These are phyloP conservation scores for Epicoccum nigrum DNA, from an alignment of 2,329 filamentous ascomycete species.

Conservation along the genomic window DNA sequence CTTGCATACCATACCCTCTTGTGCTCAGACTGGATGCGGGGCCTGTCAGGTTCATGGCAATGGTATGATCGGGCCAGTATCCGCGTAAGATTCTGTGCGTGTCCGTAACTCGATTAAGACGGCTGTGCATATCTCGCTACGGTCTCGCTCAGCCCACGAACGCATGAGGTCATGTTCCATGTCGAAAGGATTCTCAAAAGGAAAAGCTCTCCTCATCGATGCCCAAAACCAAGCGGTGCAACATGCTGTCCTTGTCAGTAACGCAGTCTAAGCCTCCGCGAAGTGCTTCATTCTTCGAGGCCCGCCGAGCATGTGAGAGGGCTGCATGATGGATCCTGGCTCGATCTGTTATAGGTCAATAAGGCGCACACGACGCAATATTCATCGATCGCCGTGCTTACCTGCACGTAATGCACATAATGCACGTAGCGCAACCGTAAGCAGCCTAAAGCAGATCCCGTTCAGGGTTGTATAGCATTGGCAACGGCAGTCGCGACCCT, in stretches of 20 bases:
- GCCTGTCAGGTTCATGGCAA: slow-evolving; percentile 4
- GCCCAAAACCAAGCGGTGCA: background rate
- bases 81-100: slow-evolving; percentile 16
- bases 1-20: slow-evolving; percentile 14
- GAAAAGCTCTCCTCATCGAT: background rate
- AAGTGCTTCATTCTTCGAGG: background rate
- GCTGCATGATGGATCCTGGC: slow-evolving; percentile 4
- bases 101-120: slow-evolving; percentile 23
- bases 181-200: background rate
- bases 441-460: slow-evolving; percentile 1
- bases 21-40: slow-evolving; percentile 14
- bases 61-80: slow-evolving; percentile 18
- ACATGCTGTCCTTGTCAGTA: background rate
- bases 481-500: slow-evolving; percentile 7
- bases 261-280: background rate
- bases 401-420: slow-evolving; percentile 12
- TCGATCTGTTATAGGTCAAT: slow-evolving; percentile 6
- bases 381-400: slow-evolving; percentile 13
- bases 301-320: slow-evolving; percentile 4
- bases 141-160: background rate
- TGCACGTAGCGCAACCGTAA: background rate
- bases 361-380: slow-evolving; percentile 6
- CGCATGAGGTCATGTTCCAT: slow-evolving; percentile 9
- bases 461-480: background rate
- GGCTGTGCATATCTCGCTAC: slow-evolving; percentile 21